A percentile compares a stretch with the other conserved stretches of the same genome.
Evolutionary conservation across 768 basidiomycete species (phyloP).

Genomic region (Rhodosporidiobolus sp.): DNA sequence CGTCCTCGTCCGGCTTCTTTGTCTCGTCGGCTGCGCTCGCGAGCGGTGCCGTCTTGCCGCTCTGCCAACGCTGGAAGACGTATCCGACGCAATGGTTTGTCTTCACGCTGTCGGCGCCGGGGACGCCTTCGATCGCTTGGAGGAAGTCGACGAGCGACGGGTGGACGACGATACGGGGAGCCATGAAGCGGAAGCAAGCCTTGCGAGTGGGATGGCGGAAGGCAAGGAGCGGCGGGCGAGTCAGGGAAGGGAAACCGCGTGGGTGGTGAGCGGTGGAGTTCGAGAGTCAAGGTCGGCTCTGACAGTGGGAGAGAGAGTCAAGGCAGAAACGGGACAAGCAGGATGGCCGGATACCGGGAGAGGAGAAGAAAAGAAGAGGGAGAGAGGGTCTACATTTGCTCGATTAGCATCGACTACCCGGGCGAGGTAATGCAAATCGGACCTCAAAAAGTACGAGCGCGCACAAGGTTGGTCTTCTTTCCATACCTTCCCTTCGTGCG

Average conservation of each 20-base stretch:
- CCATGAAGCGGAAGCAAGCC: neutral
- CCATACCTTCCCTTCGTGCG: neutral
- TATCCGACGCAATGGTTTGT: neutral
- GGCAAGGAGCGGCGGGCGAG: neutral
- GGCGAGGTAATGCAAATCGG: too few species aligned
- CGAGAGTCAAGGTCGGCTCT: too few species aligned
- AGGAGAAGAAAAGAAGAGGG: neutral
- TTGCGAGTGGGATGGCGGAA: too few species aligned
- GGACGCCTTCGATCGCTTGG: neutral
- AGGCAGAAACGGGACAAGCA: too few species aligned
- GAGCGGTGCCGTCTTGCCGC: too few species aligned
- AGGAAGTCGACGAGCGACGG: conserved; percentile 4
- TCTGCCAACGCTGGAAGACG: neutral
- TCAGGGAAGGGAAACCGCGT: too few species aligned
- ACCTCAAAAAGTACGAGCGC: neutral
- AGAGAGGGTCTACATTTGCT: too few species aligned
- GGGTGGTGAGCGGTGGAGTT: too few species aligned
- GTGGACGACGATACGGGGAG: neutral
- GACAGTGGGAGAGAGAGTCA: too few species aligned
- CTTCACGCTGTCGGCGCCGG: neutral
- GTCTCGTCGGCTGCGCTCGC: too few species aligned
- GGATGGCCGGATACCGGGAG: too few species aligned
- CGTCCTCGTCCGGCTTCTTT: conserved; percentile 1
- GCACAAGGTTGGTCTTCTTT: neutral
- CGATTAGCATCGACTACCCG: too few species aligned